These are phyloP conservation scores for Dothideomycetidae sp. DNA, from an alignment of 2,329 filamentous ascomycete species.

Conservation along the genomic window DNA sequence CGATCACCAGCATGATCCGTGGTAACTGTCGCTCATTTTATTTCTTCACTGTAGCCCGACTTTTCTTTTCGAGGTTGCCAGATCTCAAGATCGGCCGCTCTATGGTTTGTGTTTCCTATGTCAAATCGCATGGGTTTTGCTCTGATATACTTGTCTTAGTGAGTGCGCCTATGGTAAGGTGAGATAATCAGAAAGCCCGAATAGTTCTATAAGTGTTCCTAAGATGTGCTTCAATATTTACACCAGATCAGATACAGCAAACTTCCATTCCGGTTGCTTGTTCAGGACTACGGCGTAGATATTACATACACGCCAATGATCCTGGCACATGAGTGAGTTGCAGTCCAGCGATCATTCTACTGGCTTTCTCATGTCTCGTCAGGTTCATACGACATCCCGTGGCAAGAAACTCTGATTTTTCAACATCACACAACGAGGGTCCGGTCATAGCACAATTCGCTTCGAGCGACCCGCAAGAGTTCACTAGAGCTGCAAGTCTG, in stretches of 20 bases:
- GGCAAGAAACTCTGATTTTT: constrained; percentile 44
- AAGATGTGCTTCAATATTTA: background rate
- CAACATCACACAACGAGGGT: constrained; percentile 37
- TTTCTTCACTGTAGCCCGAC: constrained; percentile 11
- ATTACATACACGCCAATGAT: constrained; percentile 59
- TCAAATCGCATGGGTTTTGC: background rate
- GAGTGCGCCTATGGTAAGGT: constrained; percentile 55
- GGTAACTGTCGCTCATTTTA: too few species aligned
- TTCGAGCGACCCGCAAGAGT: constrained; percentile 45
- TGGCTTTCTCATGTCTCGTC: background rate
- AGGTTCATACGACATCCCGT: constrained; percentile 19
- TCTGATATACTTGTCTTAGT: constrained; percentile 20
- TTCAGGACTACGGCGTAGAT: constrained; percentile 50
- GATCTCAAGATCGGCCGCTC: constrained; percentile 38
- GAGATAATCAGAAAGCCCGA: constrained; percentile 17
- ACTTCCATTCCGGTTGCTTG: constrained; percentile 55
- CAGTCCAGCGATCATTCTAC: background rate
- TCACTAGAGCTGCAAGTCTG: constrained; percentile 47
- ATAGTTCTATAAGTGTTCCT: background rate
- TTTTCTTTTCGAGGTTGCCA: constrained; percentile 42
- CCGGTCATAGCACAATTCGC: constrained; percentile 56
- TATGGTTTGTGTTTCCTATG: constrained; percentile 24
- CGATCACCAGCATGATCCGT: too few species aligned
- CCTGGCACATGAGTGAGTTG: constrained; percentile 21
- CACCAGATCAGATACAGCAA: constrained; percentile 23